phyloP scores from a whole-genome alignment of 495 filamentous ascomycete genomes.

The Oidiodendron maius region DNA sequence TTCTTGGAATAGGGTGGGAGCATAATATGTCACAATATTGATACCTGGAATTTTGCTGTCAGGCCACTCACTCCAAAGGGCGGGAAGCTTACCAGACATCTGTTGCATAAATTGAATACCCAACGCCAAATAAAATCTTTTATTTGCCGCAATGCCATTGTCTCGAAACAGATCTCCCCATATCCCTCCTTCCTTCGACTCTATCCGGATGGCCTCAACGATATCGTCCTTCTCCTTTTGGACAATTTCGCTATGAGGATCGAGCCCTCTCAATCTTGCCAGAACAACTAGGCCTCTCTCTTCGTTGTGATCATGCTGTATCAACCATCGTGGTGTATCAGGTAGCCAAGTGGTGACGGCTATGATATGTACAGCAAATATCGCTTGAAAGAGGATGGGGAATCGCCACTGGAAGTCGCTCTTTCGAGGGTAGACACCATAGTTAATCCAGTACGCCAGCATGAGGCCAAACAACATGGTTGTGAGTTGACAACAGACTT shows the following conservation, averaged over 20 bases:
- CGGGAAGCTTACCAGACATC: constrained; percentile 23
- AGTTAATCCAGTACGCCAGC: not conserved
- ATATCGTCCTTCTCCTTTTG: not conserved
- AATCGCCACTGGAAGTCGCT: not conserved
- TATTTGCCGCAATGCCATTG: not conserved
- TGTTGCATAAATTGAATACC: constrained; percentile 42
- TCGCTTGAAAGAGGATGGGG: constrained; percentile 38
- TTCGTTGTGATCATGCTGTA: not conserved
- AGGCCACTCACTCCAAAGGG: not conserved
- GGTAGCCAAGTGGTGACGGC: not conserved
- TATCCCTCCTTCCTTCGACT: not conserved
- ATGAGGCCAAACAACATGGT: not conserved
- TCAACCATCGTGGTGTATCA: not conserved
- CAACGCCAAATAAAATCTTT: constrained; percentile 29
- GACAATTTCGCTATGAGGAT: not conserved
- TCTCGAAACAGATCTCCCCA: not conserved
- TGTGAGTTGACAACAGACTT: not conserved
- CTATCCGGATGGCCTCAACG: not conserved
- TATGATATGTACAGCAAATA: not conserved
- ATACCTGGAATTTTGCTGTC: constrained; percentile 58
- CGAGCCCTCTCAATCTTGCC: not conserved
- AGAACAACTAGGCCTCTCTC: not conserved
- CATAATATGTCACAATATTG: constrained; percentile 70
- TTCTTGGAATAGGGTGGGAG: constrained; percentile 53
- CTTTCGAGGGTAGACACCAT: constrained; percentile 8